Evolutionary conservation across 345 rosid species (phyloP), one percentile per base, ranked within the genome.

Genomic region (Eucalyptus melliodora): DNA sequence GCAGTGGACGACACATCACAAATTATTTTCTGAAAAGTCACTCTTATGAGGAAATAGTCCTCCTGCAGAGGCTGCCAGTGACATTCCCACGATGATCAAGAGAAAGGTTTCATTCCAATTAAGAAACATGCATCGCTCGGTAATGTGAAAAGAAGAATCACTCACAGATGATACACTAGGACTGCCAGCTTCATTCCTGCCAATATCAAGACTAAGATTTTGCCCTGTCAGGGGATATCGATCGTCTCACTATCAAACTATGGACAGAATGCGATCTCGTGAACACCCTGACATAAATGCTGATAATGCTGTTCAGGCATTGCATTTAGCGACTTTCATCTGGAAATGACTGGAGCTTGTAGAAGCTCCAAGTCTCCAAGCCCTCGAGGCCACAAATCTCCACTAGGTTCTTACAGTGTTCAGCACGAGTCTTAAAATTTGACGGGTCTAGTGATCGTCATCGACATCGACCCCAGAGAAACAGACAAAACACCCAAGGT

Each of bases 201-300:
- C 80, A 31, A 14, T n/a, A 65, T 65, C 72, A n/a, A 30, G 72
- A 65, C 72, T n/a, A 65, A n/a, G 37, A 65, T 67, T 31, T 67
- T 31, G 21, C 80, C 40, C 0, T 62, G 72, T 65, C 34, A 27
- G 1, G 34, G 72, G 19, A 30, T 1, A 30, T n/a, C n/a, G n/a
- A n/a, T n/a, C n/a, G n/a, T n/a, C n/a, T n/a, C n/a, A n/a, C n/a
- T n/a, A n/a, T n/a, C n/a, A n/a, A n/a, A n/a, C n/a, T n/a, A n/a
- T n/a, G n/a, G n/a, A n/a, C n/a, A n/a, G n/a, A 65, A 65, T n/a
- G 37, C 31, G 0, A 65, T 65, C 72, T 65, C 72, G 37, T 2
- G 34, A n/a, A 62, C 10, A 0, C 0, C 2, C 5, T 7, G 3
- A 44, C 8, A 44, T 7, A 44, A 44, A 1, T 7, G 9, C 45